Percentiles rank a stretch among this genome's conserved stretches.
These are phyloP conservation scores for Whalleya microplaca DNA, from an alignment of 2,329 filamentous ascomycete species.

Conservation along the genomic window DNA sequence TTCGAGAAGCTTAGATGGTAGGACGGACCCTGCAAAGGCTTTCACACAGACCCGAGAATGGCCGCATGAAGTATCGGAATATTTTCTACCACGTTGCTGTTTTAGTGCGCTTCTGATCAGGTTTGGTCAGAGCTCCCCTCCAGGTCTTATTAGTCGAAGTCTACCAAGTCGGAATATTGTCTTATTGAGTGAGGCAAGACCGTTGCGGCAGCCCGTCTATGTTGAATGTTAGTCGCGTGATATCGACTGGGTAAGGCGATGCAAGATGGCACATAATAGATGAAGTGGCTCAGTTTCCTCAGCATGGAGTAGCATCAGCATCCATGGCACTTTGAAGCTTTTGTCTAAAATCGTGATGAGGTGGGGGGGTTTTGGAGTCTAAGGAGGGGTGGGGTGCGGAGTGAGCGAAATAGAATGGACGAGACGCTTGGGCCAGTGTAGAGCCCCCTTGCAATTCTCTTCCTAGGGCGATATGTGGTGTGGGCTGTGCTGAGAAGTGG, in stretches of 20 bases:
- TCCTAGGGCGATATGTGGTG: background rate
- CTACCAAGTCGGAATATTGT: background rate
- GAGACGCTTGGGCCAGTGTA: background rate
- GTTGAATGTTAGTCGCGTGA: background rate
- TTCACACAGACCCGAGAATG: background rate
- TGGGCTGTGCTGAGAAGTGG: conserved; percentile 2
- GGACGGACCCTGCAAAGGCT: background rate
- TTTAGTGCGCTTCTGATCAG: background rate
- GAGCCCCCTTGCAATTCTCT: background rate
- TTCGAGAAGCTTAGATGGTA: background rate
- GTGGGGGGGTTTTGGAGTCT: background rate
- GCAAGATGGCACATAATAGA: background rate
- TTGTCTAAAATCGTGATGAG: background rate
- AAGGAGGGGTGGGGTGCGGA: background rate
- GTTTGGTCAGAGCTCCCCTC: background rate
- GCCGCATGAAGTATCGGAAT: conserved; percentile 6
- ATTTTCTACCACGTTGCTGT: conserved; percentile 7
- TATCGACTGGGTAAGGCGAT: background rate
- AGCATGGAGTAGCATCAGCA: background rate
- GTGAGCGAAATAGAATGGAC: background rate
- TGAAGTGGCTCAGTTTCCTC: background rate
- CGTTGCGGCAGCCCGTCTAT: background rate
- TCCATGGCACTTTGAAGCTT: background rate
- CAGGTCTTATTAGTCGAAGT: too few relatives aligned
- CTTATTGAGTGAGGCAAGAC: background rate